Conservation (phyloP, 2,329 filamentous ascomycete species). For the Fusarium verticillioides region DNA sequence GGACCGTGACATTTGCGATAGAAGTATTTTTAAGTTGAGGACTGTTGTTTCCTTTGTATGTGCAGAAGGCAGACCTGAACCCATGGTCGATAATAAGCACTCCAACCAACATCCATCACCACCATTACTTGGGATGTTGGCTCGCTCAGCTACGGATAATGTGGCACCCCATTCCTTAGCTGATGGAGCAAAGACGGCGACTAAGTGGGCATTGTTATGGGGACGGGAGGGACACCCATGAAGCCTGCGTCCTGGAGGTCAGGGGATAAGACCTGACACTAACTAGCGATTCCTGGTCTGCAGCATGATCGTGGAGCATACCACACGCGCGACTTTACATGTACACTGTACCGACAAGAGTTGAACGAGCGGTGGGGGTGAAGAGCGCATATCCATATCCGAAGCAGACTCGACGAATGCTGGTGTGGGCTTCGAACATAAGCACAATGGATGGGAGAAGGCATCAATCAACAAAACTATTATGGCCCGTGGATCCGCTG, state of each 20-base stretch:
- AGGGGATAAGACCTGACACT: conserved; percentile 25
- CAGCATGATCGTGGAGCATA: conserved; percentile 6
- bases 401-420: conserved; percentile 11
- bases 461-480: conserved; percentile 9
- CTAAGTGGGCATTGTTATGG: conserved; percentile 34
- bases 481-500: conserved; percentile 26
- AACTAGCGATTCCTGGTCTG: conserved; percentile 9
- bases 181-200: conserved; percentile 29
- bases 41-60: conserved; percentile 10
- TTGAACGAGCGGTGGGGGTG: conserved; percentile 24
- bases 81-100: neutral
- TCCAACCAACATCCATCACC: conserved; percentile 13
- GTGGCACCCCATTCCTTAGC: conserved; percentile 23
- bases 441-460: conserved; percentile 2
- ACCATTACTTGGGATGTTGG: conserved; percentile 9
- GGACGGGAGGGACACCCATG: conserved; percentile 28
- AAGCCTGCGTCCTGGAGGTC: conserved; percentile 17
- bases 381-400: conserved; percentile 16
- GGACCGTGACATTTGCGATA: conserved; percentile 2
- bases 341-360: conserved; percentile 18
- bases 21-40: neutral
- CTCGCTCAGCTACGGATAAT: conserved; percentile 16
- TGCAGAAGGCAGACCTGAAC: neutral
- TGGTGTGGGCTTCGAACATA: neutral
- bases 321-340: conserved; percentile 28